These are phyloP conservation scores for Pichia sp. DNA, from an alignment of 1,139 yeast genomes.

Conservation along the genomic window DNA sequence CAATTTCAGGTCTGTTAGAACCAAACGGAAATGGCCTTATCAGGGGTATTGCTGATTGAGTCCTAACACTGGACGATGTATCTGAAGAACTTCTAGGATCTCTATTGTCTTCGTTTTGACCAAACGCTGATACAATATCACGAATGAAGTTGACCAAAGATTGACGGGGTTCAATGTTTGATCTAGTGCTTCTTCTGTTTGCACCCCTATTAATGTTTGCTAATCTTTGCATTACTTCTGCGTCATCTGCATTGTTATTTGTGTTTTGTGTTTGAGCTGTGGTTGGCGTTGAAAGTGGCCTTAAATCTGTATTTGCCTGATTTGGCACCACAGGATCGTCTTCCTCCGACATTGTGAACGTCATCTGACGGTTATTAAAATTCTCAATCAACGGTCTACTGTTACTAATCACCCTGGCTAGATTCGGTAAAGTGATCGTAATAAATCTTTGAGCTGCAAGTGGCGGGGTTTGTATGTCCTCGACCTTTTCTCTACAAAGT, in stretches of 20 bases:
- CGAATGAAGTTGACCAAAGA: constrained; percentile 9
- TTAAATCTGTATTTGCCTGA: not conserved
- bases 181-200: too few species aligned
- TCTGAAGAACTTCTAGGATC: too few species aligned
- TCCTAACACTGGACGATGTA: too few species aligned
- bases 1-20: not conserved
- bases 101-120: not conserved
- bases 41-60: not conserved
- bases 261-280: not conserved
- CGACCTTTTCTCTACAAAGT: constrained; percentile 22
- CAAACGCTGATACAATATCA: constrained; percentile 5
- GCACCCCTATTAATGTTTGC: not conserved
- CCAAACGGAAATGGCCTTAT: not conserved
- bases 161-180: not conserved
- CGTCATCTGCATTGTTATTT: not conserved
- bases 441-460: constrained; percentile 13
- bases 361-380: constrained; percentile 22
- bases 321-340: constrained; percentile 3
- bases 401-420: constrained; percentile 26
- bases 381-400: constrained; percentile 22
- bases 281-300: too few species aligned
- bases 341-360: constrained; percentile 22
- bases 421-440: constrained; percentile 28
- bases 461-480: constrained; percentile 12
- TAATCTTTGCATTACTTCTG: not conserved